phyloP scores from a whole-genome alignment of 225 moss, liverwort and hornwort genomes.

The Bryum argenteum region DNA sequence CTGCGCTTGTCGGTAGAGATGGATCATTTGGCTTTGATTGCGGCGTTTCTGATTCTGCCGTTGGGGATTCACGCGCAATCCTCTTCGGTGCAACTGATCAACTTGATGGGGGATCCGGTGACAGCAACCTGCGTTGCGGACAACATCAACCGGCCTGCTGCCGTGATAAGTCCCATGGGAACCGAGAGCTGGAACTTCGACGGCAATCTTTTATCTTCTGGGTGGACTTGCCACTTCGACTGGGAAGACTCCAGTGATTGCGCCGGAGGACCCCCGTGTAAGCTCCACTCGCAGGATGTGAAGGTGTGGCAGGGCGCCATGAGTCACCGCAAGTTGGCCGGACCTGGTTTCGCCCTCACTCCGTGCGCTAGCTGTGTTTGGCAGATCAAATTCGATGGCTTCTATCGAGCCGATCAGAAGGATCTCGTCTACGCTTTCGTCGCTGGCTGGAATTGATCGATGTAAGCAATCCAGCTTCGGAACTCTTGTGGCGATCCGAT shows the following conservation, averaged over 20 bases:
- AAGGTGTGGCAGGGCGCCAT: conserved; percentile 61
- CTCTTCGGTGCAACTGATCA: conserved; percentile 44
- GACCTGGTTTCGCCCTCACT: conserved; percentile 36
- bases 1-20: background rate
- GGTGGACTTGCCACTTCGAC: conserved; percentile 60
- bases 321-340: conserved; percentile 43
- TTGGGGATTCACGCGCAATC: conserved; percentile 29
- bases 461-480: no score
- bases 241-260: conserved; percentile 58
- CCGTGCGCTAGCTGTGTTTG: conserved; percentile 51
- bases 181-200: conserved; percentile 48
- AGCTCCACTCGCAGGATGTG: conserved; percentile 43
- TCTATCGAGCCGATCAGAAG: conserved; percentile 53
- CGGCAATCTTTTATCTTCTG: conserved; percentile 39
- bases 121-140: conserved; percentile 42
- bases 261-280: conserved; percentile 29
- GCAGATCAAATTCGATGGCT: conserved; percentile 64
- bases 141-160: conserved; percentile 24
- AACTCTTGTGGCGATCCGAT: no score
- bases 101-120: conserved; percentile 49
- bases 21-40: conserved; percentile 9
- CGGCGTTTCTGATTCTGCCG: conserved; percentile 23
- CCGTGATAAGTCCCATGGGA: conserved; percentile 32
- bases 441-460: conserved; percentile 37
- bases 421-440: conserved; percentile 46